Evolutionary conservation across 2,329 filamentous ascomycete genomes (phyloP).

Genomic region (Dothistroma septosporum): DNA sequence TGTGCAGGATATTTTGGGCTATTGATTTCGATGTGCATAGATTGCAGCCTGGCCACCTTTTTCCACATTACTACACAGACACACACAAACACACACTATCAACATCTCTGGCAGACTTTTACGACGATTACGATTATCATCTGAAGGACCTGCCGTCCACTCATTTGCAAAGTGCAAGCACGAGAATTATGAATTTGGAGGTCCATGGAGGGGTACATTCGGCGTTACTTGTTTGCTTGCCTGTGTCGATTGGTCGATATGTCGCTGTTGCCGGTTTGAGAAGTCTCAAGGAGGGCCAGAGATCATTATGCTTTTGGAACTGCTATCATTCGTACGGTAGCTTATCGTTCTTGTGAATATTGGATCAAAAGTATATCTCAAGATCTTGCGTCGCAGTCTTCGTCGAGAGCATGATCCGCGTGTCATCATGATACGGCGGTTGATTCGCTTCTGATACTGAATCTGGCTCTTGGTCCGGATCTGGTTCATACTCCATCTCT

Average conservation of each 20-base stretch:
- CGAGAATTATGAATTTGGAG: background rate
- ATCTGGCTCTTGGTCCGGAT: background rate
- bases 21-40: constrained; percentile 7
- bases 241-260: background rate
- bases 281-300: background rate
- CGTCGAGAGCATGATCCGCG: background rate
- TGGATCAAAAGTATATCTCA: background rate
- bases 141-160: constrained; percentile 28
- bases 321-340: background rate
- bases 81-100: too few species aligned
- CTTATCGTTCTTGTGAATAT: constrained; percentile 2
- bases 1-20: constrained; percentile 9
- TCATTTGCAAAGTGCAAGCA: constrained; percentile 19
- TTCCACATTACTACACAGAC: background rate
- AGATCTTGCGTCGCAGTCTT: background rate
- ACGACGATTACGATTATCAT: constrained; percentile 16
- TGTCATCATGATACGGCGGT: background rate
- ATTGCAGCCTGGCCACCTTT: background rate
- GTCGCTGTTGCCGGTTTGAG: background rate
- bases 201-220: background rate
- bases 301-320: background rate
- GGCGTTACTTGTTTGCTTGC: constrained; percentile 4
- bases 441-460: background rate
- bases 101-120: constrained; percentile 27
- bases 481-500: too few species aligned